Percentiles rank a stretch among this genome's conserved stretches.
Evolutionary conservation across 23 red algal genomes (phyloP).

Genomic region (Gracilaria gracilis): DNA sequence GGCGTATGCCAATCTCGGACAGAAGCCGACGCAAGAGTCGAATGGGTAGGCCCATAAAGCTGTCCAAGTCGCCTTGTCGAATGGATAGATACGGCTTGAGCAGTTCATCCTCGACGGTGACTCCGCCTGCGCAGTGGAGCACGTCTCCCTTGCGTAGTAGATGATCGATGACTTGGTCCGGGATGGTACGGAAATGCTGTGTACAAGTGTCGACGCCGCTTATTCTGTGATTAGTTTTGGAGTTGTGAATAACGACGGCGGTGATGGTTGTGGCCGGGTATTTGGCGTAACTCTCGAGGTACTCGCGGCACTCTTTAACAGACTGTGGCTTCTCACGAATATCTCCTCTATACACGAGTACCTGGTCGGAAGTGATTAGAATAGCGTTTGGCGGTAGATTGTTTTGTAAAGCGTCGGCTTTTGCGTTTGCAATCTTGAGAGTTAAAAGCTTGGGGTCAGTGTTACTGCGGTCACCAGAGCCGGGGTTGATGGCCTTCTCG

Average conservation of each 20-base stretch:
- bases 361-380: conserved; percentile 80
- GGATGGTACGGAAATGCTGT: conserved; percentile 64
- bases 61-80: conserved; percentile 50
- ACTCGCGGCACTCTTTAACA: conserved; percentile 37
- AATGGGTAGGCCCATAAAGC: conserved; percentile 71
- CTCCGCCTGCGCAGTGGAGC: conserved; percentile 69
- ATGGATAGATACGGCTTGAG: conserved; percentile 46
- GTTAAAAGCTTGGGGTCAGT: conserved; percentile 47
- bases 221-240: conserved; percentile 12
- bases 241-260: conserved; percentile 53
- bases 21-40: conserved; percentile 52
- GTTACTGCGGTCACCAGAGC: conserved; percentile 1
- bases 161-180: conserved; percentile 66
- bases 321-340: conserved; percentile 71
- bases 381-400: conserved; percentile 18
- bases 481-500: conserved; percentile 61
- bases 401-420: conserved; percentile 49
- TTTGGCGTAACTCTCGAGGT: conserved; percentile 61
- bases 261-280: conserved; percentile 64
- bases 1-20: conserved; percentile 4
- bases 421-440: conserved; percentile 50
- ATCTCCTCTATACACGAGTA: conserved; percentile 47
- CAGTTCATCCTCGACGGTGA: conserved; percentile 71
- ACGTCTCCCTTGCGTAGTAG: conserved; percentile 70
- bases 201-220: conserved; percentile 59